phyloP scores from a whole-genome alignment of 2,329 filamentous ascomycete species.

The Huntiella decipiens region DNA sequence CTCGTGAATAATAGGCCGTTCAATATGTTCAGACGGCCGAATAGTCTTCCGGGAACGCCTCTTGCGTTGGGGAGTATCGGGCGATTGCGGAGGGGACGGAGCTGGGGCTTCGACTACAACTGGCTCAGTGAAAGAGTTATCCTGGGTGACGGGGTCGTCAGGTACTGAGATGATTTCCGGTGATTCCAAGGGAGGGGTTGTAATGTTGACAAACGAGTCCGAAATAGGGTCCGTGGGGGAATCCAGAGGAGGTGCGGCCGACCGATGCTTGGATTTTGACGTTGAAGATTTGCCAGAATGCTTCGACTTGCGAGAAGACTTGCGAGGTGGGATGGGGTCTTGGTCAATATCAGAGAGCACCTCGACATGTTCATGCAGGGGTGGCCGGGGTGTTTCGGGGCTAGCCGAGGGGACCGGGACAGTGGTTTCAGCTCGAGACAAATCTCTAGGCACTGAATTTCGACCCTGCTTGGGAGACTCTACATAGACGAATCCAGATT shows the following conservation, averaged over 20 bases:
- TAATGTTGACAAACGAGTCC: neutral
- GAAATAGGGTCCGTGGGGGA: neutral
- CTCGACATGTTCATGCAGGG: neutral
- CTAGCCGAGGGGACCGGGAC: neutral
- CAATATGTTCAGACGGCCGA: too few relatives aligned
- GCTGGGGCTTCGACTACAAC: too few relatives aligned
- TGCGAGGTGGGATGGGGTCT: slow-evolving; percentile 1
- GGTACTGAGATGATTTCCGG: neutral
- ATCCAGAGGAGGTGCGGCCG: neutral
- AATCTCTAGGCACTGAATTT: too few relatives aligned
- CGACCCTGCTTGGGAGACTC: too few relatives aligned
- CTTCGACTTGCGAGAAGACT: slow-evolving; percentile 3
- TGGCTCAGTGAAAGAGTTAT: neutral
- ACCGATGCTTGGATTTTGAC: neutral
- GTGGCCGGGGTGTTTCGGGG: neutral
- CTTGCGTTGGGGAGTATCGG: too few relatives aligned
- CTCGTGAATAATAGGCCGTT: too few relatives aligned
- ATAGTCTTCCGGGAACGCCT: too few relatives aligned
- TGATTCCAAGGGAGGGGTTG: neutral
- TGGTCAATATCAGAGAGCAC: neutral
- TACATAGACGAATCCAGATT: too few relatives aligned
- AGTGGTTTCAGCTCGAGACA: neutral
- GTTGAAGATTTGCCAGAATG: slow-evolving; percentile 3
- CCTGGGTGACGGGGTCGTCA: neutral
- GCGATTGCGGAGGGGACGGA: too few relatives aligned